Conservation (phyloP, 2,329 filamentous ascomycete species). For the Sclerotiophoma versabilis region DNA sequence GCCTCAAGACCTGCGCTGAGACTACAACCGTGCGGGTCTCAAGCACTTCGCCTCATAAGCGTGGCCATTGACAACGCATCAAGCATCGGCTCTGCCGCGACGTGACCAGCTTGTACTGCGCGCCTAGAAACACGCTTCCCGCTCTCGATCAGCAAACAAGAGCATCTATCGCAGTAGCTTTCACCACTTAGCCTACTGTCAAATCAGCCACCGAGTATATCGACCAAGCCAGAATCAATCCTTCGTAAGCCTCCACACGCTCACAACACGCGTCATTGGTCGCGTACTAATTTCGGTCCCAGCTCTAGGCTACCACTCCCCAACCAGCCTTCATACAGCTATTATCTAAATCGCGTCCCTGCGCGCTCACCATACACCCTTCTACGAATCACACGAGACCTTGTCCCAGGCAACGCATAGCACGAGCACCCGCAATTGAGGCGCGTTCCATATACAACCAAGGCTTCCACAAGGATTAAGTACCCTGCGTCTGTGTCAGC, state of each 20-base stretch:
- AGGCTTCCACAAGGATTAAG: conserved; percentile 29
- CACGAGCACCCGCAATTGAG: conserved; percentile 23
- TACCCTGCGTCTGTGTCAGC: conserved; percentile 33
- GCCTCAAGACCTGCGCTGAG: conserved; percentile 42
- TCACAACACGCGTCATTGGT: conserved; percentile 35
- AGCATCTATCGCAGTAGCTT: conserved; percentile 30
- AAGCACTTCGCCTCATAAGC: conserved; percentile 47
- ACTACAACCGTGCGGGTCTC: conserved; percentile 41
- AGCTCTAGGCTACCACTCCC: conserved; percentile 42
- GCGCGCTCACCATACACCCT: conserved; percentile 26
- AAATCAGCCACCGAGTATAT: conserved; percentile 27
- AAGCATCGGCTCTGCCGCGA: conserved; percentile 48
- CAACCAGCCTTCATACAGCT: conserved; percentile 39
- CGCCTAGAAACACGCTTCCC: conserved; percentile 42
- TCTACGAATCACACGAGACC: conserved; percentile 28
- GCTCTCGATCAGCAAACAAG: conserved; percentile 44
- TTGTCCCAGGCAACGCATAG: conserved; percentile 37
- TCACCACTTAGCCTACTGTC: conserved; percentile 28
- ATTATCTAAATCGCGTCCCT: conserved; percentile 36
- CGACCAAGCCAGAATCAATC: conserved; percentile 26
- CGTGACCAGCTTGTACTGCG: conserved; percentile 44
- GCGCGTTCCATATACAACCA: conserved; percentile 24
- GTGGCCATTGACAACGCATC: conserved; percentile 55
- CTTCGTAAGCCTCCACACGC: conserved; percentile 31
- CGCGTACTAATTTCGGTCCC: conserved; percentile 39